Evolutionary conservation across 345 rosid species (phyloP), one percentile per base, ranked within the genome.

Genomic region (Aurinia saxatilis): DNA sequence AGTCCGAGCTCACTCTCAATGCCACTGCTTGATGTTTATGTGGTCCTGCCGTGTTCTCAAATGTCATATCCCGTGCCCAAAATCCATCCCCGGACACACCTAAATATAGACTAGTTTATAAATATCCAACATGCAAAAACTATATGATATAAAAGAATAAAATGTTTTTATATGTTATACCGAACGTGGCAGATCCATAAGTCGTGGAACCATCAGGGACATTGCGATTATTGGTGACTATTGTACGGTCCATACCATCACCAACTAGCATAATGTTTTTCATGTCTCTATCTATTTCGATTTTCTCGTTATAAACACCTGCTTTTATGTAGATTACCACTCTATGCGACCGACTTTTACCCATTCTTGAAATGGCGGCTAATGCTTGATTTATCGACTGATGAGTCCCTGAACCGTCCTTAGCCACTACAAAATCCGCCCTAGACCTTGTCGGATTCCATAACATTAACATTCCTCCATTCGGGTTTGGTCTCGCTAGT

Each of bases 41-140:
- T 5, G 91, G 97, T 13, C 93, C 91, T 0, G 89, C 96, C 0
- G 80, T 84, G 77, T 87, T 91, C 83, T 84, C 82, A 18, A 87
- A 85, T 8, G 89, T 80, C 50, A 91, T 77, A 61, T 87, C 88
- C 40, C 88, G 65, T 5, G 96, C 91, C 91, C 96, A 87, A 70
- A 91, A 87, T 3, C 89, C 88, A 70, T 85, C 89, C 0, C 87
- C 88, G 0, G 77, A 77, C 8, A 85, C 86, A 0, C 87, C 91
- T 85, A 72, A 40, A 41, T 41, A 7, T 21, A 2, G 11, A 15
- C 8, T 16, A 17, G 17, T 16, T 19, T 21, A 70, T 67, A 18
- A 11, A 10, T 12, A 50, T 30, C 12, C 12, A 29, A 42, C 65
- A 63, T 63, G 57, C 56, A 19, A 33, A 14, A 31, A 5, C 2